Percentiles rank a stretch among this genome's conserved stretches.
Evolutionary conservation across 176 grass and related monocot genomes (phyloP).

Genomic region (Dactylis glomerata): DNA sequence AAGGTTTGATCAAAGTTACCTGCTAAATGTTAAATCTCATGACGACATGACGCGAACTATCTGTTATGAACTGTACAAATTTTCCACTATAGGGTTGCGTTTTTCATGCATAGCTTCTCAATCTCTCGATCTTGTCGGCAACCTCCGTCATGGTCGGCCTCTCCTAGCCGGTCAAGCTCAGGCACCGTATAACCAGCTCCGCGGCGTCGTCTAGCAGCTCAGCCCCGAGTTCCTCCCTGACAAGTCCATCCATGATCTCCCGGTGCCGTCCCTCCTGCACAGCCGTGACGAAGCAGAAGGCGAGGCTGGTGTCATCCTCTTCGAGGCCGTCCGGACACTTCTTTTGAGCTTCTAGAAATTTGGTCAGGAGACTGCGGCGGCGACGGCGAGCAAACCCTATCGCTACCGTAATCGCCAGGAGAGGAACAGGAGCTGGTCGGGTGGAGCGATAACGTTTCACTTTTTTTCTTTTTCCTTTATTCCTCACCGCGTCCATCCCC

Average conservation of each 20-base stretch:
- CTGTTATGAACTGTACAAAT: neutral
- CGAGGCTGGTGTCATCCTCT: slow-evolving; percentile 31
- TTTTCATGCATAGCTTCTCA: neutral
- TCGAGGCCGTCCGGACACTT: neutral
- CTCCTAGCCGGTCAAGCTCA: slow-evolving; percentile 31
- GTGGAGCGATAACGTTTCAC: no score
- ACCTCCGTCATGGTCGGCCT: slow-evolving; percentile 51
- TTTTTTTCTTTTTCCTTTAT: no score
- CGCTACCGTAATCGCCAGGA: no score
- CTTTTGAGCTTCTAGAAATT: no score
- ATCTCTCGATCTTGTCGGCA: slow-evolving; percentile 22
- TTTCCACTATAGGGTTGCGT: neutral
- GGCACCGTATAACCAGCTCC: slow-evolving; percentile 27
- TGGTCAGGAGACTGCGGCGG: no score
- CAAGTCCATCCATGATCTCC: slow-evolving; percentile 24
- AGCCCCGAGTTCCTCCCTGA: slow-evolving; percentile 1
- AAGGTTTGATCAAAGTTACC: no score
- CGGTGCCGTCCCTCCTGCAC: neutral
- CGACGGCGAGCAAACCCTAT: no score
- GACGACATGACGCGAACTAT: no score
- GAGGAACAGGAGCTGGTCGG: no score
- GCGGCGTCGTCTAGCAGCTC: slow-evolving; percentile 12
- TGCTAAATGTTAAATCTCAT: no score
- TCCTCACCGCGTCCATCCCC: no score
- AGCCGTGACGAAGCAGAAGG: slow-evolving; percentile 21